Conservation (phyloP, 306 rosid species). For the Albizia julibrissin region DNA sequence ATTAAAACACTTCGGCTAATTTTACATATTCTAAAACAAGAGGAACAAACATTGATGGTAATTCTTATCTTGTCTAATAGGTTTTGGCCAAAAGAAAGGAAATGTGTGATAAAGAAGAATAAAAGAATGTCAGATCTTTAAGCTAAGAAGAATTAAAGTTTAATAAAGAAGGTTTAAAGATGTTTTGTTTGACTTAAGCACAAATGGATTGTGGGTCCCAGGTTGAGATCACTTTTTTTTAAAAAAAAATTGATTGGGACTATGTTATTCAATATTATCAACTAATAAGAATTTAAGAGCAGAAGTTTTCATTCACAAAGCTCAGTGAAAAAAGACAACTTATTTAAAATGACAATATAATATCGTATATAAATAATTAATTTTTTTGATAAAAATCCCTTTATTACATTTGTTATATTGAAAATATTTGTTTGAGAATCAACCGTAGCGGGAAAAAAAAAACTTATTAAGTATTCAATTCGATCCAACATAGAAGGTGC, state of each 20-base stretch:
- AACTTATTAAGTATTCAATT: too few species aligned
- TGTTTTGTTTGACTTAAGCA: conserved; percentile 28
- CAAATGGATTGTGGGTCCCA: conserved; percentile 31
- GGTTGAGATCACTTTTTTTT: not conserved
- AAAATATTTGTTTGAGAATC: not conserved
- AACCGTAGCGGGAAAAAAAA: not conserved
- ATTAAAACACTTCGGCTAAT: not conserved
- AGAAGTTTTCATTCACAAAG: not conserved
- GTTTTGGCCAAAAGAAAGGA: conserved; percentile 34
- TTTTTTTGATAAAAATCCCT: not conserved
- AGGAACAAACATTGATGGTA: conserved; percentile 29
- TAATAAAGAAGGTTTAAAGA: conserved; percentile 17
- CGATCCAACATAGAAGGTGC: too few species aligned
- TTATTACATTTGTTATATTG: not conserved
- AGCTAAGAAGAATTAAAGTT: conserved; percentile 25
- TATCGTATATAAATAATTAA: not conserved
- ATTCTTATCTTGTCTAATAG: conserved; percentile 33
- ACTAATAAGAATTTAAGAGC: not conserved
- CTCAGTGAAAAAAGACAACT: not conserved
- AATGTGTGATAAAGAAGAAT: conserved; percentile 35
- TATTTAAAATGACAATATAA: not conserved
- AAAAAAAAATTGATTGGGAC: not conserved
- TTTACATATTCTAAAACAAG: conserved; percentile 33
- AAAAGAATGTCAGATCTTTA: conserved; percentile 29
- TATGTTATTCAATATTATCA: not conserved